Evolutionary conservation across 108 stramenopile species (phyloP), one percentile per base, ranked within the genome.

Genomic region (Stephanodiscus minutulus): DNA sequence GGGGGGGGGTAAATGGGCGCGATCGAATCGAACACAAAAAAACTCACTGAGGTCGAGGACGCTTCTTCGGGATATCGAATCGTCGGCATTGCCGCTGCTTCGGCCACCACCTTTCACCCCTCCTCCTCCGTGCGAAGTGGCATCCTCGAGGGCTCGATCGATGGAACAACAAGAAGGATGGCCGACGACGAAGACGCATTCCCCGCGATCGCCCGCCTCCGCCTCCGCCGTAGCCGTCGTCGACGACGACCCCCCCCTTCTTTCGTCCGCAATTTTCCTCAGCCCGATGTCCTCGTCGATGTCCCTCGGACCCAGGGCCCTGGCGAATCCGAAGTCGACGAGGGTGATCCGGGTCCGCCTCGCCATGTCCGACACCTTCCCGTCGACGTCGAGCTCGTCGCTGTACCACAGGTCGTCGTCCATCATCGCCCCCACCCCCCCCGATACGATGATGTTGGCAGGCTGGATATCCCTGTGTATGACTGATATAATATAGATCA

Each of bases 391-490:
- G 13, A 67, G 24, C 4, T 79, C 81, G 68, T 91, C 90, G 67
- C 87, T 87, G 89, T 89, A 91, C 72, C 90, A 89, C 20, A 82
- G 60, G 10, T 79, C 66, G 65, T 81, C 73, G 44, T 74, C 58
- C 9, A 74, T 36, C 27, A 24, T 28, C 10, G 66, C 37, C 1
- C 73, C 79, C 7, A 24, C 27, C 10, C 71, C 37, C 1, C 73
- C 79, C 7, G 79, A 70, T 24, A 81, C 63, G 22, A 81, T 70
- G 18, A 81, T 80, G 69, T 95, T 95, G 61, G 72, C 79, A 6
- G 94, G 94, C 49, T 94, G 90, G 70, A 95, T 91, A 69, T 95
- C 94, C n/a, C 94, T 71, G 64, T 95, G 94, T 50, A 95, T 79
- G 8, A 92, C 90, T 43, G 12, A 33, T 27, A 21, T n/a, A n/a